Conservation (phyloP, 2,329 filamentous ascomycete genomes). For the Rhexocercosporidium sp. region DNA sequence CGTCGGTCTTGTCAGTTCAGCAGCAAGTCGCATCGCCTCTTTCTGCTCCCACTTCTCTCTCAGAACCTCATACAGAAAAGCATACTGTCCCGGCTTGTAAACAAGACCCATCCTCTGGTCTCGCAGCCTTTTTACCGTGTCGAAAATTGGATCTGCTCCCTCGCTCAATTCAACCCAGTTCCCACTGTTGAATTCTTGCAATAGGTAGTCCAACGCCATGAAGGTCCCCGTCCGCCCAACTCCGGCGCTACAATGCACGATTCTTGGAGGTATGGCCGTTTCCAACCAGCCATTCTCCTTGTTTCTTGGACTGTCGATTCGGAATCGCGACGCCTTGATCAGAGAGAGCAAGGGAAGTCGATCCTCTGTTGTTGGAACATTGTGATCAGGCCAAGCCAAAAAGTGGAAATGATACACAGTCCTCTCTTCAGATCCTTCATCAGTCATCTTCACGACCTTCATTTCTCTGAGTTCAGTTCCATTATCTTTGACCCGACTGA, state of each 20-base stretch:
- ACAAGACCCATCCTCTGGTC: slow-evolving; percentile 31
- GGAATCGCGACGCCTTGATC: not conserved
- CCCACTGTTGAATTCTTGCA: slow-evolving; percentile 25
- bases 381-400: slow-evolving; percentile 28
- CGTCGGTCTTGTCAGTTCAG: not conserved
- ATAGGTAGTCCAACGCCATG: slow-evolving; percentile 32
- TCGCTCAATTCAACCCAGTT: slow-evolving; percentile 19
- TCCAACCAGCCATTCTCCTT: not conserved
- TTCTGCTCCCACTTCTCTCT: slow-evolving; percentile 23
- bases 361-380: slow-evolving; percentile 27
- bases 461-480: slow-evolving; percentile 24
- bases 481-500: slow-evolving; percentile 6
- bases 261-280: slow-evolving; percentile 14
- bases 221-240: slow-evolving; percentile 95
- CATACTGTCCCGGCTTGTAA: slow-evolving; percentile 21
- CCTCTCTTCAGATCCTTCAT: slow-evolving; percentile 10
- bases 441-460: not conserved
- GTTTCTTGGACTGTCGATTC: not conserved
- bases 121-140: slow-evolving; percentile 26
- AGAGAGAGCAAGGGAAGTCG: slow-evolving; percentile 16
- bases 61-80: slow-evolving; percentile 28
- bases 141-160: slow-evolving; percentile 27
- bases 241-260: slow-evolving; percentile 94
- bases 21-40: not conserved
- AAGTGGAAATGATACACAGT: slow-evolving; percentile 29